Base-by-base conservation (phyloP, 257 asterid species). In the Solanum lycopersicoides region DNA sequence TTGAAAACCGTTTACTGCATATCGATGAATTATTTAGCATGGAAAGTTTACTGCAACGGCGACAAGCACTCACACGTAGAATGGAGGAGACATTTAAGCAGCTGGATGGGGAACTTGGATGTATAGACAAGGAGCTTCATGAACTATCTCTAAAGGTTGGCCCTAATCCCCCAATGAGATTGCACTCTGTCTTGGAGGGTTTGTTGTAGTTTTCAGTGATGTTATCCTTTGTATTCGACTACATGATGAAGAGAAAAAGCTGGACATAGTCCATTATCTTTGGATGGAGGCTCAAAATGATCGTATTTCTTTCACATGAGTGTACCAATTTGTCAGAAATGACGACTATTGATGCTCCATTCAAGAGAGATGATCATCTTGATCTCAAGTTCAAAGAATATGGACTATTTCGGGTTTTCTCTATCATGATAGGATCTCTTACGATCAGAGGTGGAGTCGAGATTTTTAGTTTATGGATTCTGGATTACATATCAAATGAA, bases 171-270 rank as follows among this genome's bases (percentile, higher is more conserved):
- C 87, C 47, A 39, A 34, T 37, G 44, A 45, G 76, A 45, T 44
- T 71, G 35, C 89, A 87, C 9, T 44, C 1, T 83, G 87, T 83
- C 28, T 82, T 87, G 84, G 84, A 71, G 35, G 89, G 89, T 42
- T 45, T 87, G 60, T 28, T 87, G 84, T 87, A 87, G 76, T 21
- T 79, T 79, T 47, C 84, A 45, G 18, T 77, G 32, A 45, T 25
- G 20, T 77, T 44, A 8, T 44, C 84, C 84, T 25, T 79, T 44
- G 15, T 25, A 79, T 45, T 79, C 45, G 41, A 44, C 35, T 76
- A 9, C 59, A 41, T 41, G 59, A 14, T 76, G 12, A 41, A 32
- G 23, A 41, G 83, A 41, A 76, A 75, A 23, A 3, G 32, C 23
- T 4, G 3, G 9, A 23, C 83, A 14, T 28, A 77, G n/a, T 42